Evolutionary conservation across 1,284 basidiomycete genomes (phyloP), one percentile per base, ranked within the genome.

Genomic region (Ganoderma boninense): DNA sequence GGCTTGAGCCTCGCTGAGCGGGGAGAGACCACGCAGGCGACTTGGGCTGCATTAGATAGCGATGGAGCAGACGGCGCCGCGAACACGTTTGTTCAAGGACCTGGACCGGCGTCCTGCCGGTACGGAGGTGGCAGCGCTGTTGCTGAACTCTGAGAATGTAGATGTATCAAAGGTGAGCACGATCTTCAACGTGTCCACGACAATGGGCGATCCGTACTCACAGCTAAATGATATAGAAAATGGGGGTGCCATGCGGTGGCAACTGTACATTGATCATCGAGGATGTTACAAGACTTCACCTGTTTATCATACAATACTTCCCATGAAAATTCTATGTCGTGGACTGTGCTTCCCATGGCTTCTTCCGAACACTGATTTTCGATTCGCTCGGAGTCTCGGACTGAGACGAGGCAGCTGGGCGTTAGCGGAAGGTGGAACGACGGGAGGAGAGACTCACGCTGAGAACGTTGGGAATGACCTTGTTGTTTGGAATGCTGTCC

Each of bases 401-500:
- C 90, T 91, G 70, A 4, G n/a, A 26, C n/a, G 60, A 42, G 4
- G 43, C 16, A 29, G 43, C 69, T 70, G 65, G 35, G 43, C 3
- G n/a, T 40, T 7, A 40, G 57, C 20, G 18, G 20, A 60, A 8
- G 8, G 32, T 14, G 7, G 20, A 20, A 6, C n/a, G 60, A 42
- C 4, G n/a, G 52, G 54, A 61, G 60, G 44, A 20, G 13, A 20
- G 8, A 82, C 88, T 66, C 76, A 93, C 92, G 79, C 90, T 91
- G 43, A 94, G 75, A 2, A 80, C 81, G 43, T 90, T 84, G 0
- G 91, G 88, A 63, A 95, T 92, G 57, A 84, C 70, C 71, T 90
- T 91, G 77, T 94, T 95, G 75, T 94, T 92, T 1, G 93, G 93
- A 40, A 95, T 93, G 77, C 90, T 81, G 74, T 92, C 90, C 2